Evolutionary conservation across 257 asterid genomes (phyloP), one percentile per base, ranked within the genome.

Genomic region (Parsonsia alboflavescens): DNA sequence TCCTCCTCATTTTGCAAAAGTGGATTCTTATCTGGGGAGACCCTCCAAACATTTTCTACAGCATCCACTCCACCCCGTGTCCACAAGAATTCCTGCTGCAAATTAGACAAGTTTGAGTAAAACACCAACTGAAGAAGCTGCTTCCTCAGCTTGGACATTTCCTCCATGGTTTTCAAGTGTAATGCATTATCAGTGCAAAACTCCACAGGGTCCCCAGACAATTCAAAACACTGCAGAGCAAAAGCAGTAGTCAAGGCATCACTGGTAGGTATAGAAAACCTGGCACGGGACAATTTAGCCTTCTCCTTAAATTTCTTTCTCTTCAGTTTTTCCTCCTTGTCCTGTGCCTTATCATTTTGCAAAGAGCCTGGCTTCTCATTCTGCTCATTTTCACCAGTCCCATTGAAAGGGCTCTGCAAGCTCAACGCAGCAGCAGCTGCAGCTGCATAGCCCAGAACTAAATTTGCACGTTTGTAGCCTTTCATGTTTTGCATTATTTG

Each of bases 391-490:
- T 73, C 84, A 66, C 74, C 85, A 56, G 78, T 73, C 45, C 85
- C 89, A 10, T 63, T 61, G 64, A 94, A 92, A 72, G 99, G 97
- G 80, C 84, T 90, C 44, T 96, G 81, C 78, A 84, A 76, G 83
- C 99, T 92, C 82, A 94, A 86, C 77, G 99, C 97, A 75, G 97
- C 91, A 53, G 96, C 97, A 28, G 90, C 89, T 54, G 97, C 91
- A 79, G 85, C 91, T 41, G 97, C 97, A 83, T 85, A 94, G 36
- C 87, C 97, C 84, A 94, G 78, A 70, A 94, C 96, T 68, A 87
- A 76, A 76, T 88, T 89, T 50, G 93, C 88, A 16, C 90, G 90
- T 26, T 62, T 53, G 61, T 73, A 77, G 53, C 75, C 71, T 77
- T 83, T 82, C 65, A 49, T 73, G 33, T 87, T 79, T 30, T 67